These are phyloP conservation scores for Gyrodon lividus DNA, from an alignment of 768 basidiomycete species.

Conservation along the genomic window DNA sequence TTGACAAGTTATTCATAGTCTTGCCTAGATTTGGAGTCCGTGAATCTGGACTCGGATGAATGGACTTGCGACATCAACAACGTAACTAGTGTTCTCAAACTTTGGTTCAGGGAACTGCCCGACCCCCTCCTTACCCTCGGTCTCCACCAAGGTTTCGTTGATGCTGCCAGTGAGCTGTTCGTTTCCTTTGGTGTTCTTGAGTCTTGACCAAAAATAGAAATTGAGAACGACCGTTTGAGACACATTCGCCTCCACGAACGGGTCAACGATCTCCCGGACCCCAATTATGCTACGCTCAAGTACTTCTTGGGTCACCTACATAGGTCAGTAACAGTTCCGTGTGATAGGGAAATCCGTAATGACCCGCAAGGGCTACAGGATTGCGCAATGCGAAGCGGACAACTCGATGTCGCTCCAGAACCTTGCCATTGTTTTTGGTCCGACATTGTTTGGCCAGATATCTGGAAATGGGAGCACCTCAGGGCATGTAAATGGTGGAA, in stretches of 20 bases:
- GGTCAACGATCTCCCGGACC: constrained; percentile 95
- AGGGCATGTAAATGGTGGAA: constrained; percentile 50
- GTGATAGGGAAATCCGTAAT: constrained; percentile 5
- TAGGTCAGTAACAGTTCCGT: constrained; percentile 48
- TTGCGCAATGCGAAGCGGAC: constrained; percentile 67
- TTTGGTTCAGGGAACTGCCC: constrained; percentile 95
- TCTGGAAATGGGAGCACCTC: constrained; percentile 43
- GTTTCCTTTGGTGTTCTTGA: not conserved
- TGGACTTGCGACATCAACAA: constrained; percentile 96
- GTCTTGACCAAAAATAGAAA: constrained; percentile 45
- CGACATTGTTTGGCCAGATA: constrained; percentile 86
- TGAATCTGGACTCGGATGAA: constrained; percentile 85
- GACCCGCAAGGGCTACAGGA: constrained; percentile 44
- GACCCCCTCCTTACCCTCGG: constrained; percentile 84
- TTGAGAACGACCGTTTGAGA: constrained; percentile 91
- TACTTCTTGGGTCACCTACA: constrained; percentile 93
- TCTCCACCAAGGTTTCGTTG: constrained; percentile 91
- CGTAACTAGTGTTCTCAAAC: constrained; percentile 89
- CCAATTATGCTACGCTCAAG: constrained; percentile 98
- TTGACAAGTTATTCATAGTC: constrained; percentile 21
- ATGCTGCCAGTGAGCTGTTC: constrained; percentile 79
- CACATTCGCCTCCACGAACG: constrained; percentile 96
- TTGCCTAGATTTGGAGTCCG: constrained; percentile 71
- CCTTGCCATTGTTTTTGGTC: constrained; percentile 95
- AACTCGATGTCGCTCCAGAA: constrained; percentile 96